Percentiles rank a stretch among this genome's conserved stretches.
Evolutionary conservation across 2,329 filamentous ascomycete genomes (phyloP).

Genomic region (Pseudogymnoascus verrucosus): DNA sequence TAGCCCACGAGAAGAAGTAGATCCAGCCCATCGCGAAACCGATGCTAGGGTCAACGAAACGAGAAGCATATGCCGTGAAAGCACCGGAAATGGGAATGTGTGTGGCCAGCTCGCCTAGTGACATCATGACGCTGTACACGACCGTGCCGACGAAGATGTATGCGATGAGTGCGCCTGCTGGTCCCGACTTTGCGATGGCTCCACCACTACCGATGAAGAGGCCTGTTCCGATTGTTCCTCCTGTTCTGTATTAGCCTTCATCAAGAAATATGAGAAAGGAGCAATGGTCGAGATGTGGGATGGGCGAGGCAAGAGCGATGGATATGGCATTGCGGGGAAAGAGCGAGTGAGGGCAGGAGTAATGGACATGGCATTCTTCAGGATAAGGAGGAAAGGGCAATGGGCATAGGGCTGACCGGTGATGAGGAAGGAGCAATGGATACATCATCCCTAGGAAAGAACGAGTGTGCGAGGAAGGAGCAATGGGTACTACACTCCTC

Average conservation of each 20-base stretch:
- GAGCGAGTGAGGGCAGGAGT: background rate
- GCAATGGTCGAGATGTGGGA: background rate
- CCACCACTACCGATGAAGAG: conserved; percentile 62
- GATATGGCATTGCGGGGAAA: background rate
- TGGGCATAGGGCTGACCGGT: background rate
- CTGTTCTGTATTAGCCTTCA: conserved; percentile 21
- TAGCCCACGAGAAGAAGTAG: conserved; percentile 73
- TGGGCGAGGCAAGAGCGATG: background rate
- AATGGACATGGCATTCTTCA: background rate
- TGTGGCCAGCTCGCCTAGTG: conserved; percentile 65
- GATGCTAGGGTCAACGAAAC: conserved; percentile 64
- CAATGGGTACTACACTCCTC: background rate
- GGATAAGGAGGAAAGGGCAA: background rate
- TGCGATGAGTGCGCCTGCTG: conserved; percentile 58
- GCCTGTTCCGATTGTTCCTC: conserved; percentile 63
- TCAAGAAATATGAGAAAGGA: background rate
- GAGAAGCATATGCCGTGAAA: conserved; percentile 67
- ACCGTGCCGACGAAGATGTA: conserved; percentile 64
- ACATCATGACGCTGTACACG: conserved; percentile 68
- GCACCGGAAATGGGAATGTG: conserved; percentile 70
- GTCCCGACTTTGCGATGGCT: conserved; percentile 55
- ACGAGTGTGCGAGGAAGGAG: background rate
- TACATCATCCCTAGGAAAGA: background rate
- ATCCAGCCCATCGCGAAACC: conserved; percentile 77
- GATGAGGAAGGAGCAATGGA: background rate